Evolutionary conservation across 1,139 yeast species (phyloP).

Genomic region (Wickerhamiella infanticola): DNA sequence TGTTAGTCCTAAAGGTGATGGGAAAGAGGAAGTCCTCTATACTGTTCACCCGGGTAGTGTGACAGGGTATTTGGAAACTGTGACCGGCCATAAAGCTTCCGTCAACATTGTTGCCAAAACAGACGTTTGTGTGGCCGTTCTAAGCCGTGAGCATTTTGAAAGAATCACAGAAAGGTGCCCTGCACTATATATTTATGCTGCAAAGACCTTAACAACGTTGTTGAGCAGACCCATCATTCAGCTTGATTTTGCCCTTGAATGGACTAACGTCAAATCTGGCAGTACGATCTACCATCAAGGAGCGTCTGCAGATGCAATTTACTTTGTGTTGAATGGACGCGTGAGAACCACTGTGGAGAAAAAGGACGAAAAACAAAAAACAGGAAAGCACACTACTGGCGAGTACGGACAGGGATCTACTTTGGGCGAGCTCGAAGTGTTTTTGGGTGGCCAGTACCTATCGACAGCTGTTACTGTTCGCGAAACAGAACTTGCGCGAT

Average conservation of each 20-base stretch:
- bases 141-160: constrained; percentile 49
- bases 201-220: constrained; percentile 50
- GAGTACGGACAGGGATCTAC: constrained; percentile 93
- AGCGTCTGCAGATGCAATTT: constrained; percentile 82
- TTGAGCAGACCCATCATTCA: constrained; percentile 53
- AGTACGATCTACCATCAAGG: constrained; percentile 66
- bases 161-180: constrained; percentile 61
- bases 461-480: constrained; percentile 73
- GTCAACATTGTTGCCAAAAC: constrained; percentile 48
- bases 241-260: constrained; percentile 83
- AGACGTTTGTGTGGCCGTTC: constrained; percentile 53
- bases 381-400: constrained; percentile 13
- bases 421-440: constrained; percentile 86
- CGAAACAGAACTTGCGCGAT: constrained; percentile 85
- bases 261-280: constrained; percentile 87
- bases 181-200: constrained; percentile 59
- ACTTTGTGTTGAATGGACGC: constrained; percentile 80
- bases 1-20: constrained; percentile 9
- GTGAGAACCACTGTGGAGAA: constrained; percentile 43
- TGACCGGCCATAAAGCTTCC: constrained; percentile 67
- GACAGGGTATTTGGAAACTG: constrained; percentile 73
- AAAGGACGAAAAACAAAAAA: constrained; percentile 4
- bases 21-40: constrained; percentile 30
- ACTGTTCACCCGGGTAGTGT: constrained; percentile 63
- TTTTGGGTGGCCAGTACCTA: constrained; percentile 65